Percentiles rank a stretch among this genome's conserved stretches.
Evolutionary conservation across 495 filamentous ascomycete genomes (phyloP).

Genomic region (Penicillium cinerascens): DNA sequence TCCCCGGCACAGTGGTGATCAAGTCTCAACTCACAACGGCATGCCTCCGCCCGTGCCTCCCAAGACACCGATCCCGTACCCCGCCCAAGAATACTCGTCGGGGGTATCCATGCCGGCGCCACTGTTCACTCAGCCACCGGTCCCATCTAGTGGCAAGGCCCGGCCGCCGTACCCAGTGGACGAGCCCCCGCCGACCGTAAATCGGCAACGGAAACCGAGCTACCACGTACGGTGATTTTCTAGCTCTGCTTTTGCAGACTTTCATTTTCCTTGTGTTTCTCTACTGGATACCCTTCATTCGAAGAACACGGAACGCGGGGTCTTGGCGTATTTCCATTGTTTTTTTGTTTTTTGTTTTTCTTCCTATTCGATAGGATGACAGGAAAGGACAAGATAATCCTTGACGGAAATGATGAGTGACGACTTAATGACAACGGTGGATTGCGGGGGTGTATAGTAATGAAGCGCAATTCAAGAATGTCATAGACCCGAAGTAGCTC

Average conservation of each 20-base stretch:
- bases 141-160: conserved; percentile 24
- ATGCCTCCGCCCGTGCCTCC: conserved; percentile 78
- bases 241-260: not conserved
- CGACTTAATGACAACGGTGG: conserved; percentile 14
- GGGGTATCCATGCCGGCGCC: conserved; percentile 37
- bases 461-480: not conserved
- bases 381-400: not conserved
- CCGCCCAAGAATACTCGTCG: conserved; percentile 29
- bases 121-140: conserved; percentile 17
- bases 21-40: conserved; percentile 33
- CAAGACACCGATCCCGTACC: conserved; percentile 72
- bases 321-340: conserved; percentile 8
- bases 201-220: conserved; percentile 81
- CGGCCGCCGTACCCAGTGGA: conserved; percentile 77
- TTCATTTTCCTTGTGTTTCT: conserved; percentile 13
- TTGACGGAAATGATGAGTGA: conserved; percentile 16
- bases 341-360: not conserved
- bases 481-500: not conserved
- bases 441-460: conserved; percentile 13
- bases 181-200: conserved; percentile 77
- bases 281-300: conserved; percentile 28
- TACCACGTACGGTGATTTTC: conserved; percentile 55
- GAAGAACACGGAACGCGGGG: conserved; percentile 10
- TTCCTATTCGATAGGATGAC: not conserved
- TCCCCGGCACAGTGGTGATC: conserved; percentile 45